These are phyloP conservation scores for Polyplosphaeria fusca DNA, from an alignment of 495 filamentous ascomycete genomes.

Conservation along the genomic window DNA sequence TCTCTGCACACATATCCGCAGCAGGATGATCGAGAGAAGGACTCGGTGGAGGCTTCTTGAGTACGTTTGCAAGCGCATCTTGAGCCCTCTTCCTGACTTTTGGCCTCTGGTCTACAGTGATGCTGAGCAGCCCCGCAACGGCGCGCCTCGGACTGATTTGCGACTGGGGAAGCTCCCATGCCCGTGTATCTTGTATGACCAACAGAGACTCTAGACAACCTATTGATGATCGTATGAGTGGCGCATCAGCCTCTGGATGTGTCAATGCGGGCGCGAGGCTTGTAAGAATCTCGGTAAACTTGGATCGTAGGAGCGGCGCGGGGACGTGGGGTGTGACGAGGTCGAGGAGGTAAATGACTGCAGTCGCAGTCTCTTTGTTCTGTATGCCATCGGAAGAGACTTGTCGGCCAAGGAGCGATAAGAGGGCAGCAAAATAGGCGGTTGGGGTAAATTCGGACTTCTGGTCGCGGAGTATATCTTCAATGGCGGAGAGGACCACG, in stretches of 20 bases:
- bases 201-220: constrained; percentile 87
- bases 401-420: constrained; percentile 79
- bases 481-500: constrained; percentile 83
- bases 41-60: constrained; percentile 79
- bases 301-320: constrained; percentile 77
- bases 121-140: constrained; percentile 75
- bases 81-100: constrained; percentile 95
- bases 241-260: constrained; percentile 78
- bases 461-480: constrained; percentile 85
- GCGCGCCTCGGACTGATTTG: constrained; percentile 86
- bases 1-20: constrained; percentile 92
- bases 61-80: constrained; percentile 78
- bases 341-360: constrained; percentile 95
- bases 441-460: constrained; percentile 78
- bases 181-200: constrained; percentile 76
- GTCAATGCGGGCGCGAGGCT: constrained; percentile 80
- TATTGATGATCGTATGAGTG: constrained; percentile 81
- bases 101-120: constrained; percentile 83
- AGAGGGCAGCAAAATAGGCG: constrained; percentile 92
- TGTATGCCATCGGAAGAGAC: constrained; percentile 58
- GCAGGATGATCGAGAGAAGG: constrained; percentile 90
- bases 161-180: constrained; percentile 81
- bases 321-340: constrained; percentile 79
- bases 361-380: constrained; percentile 80
- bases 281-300: constrained; percentile 88